Evolutionary conservation across 164 flowering plant species (phyloP).

Genomic region (Aristolochia contorta): DNA sequence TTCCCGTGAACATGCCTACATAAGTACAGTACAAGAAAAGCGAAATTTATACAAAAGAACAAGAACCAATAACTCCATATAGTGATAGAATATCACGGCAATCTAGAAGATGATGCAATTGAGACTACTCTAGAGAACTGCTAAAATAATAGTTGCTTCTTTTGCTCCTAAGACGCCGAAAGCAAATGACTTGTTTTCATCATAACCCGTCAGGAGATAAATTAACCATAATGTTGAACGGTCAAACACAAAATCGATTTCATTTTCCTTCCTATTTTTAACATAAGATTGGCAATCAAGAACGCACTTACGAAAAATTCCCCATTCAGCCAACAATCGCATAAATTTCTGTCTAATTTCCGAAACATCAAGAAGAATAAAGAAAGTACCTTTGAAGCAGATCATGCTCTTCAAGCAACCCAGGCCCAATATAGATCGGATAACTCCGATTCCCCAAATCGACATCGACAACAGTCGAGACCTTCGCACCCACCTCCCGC

Average conservation of each 20-base stretch:
- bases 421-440: conserved; percentile 94
- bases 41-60: not conserved
- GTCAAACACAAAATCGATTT: too few species aligned
- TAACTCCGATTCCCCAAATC: conserved; percentile 86
- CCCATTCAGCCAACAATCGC: too few species aligned
- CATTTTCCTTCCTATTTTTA: too few species aligned
- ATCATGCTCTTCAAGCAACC: conserved; percentile 66
- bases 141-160: too few species aligned
- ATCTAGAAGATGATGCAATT: not conserved
- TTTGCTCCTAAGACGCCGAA: too few species aligned
- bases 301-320: too few species aligned
- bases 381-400: conserved; percentile 74
- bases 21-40: not conserved
- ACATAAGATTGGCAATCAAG: too few species aligned
- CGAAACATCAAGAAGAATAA: not conserved
- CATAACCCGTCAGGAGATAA: too few species aligned
- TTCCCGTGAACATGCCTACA: conserved; percentile 96
- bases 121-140: too few species aligned
- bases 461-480: conserved; percentile 69
- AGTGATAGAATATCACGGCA: not conserved
- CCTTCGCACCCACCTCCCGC: conserved; percentile 18
- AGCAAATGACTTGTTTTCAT: too few species aligned
- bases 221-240: too few species aligned
- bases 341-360: too few species aligned
- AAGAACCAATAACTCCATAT: not conserved